Base-by-base conservation (phyloP, 2,329 filamentous ascomycete species). In the Celoporthe dispersa region DNA sequence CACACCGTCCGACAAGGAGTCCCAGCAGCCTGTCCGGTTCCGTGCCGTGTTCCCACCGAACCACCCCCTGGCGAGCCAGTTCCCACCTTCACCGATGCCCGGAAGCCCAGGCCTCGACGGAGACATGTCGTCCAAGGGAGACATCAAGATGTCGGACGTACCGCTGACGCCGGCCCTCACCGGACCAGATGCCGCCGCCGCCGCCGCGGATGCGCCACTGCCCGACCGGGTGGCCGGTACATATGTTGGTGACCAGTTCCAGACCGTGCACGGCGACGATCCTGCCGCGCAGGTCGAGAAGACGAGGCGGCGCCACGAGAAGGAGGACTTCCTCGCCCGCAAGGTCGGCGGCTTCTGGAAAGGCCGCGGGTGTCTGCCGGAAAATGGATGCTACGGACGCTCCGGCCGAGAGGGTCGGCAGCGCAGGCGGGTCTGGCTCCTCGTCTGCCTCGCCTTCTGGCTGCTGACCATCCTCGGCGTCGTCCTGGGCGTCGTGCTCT, bases 381-480 rank as follows among this genome's bases (percentile, higher is more conserved):
- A 85, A 22, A 85, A 81, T n/a, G 90, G 90, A 1, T 92, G 90
- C 77, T 90, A 89, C 76, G 90, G 91, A 1, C 84, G 89, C 28
- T 81, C 81, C 2, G 89, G 89, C 0, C 85, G 87, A 0, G 90
- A 92, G 75, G 89, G 88, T 3, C 86, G 90, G 70, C 87, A 88
- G 75, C 85, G 85, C 75, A 85, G 90, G 71, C 84, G 91, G 25
- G 83, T 90, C 68, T 92, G 88, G 73, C 75, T 90, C 55, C 81
- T 81, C 8, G 79, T 91, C 19, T 80, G 84, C 35, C 80, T 82
- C 16, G 81, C 82, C 19, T 78, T 91, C 55, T 91, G 1, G 76
- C 83, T 4, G 78, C 48, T 90, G 66, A 83, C 92, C 33, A 82
- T 89, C 31, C 76, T 92, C 14, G 83, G 85, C 22, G 79, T 91